phyloP scores from a whole-genome alignment of 2,329 filamentous ascomycete species.

The Hypoxylon sp. region DNA sequence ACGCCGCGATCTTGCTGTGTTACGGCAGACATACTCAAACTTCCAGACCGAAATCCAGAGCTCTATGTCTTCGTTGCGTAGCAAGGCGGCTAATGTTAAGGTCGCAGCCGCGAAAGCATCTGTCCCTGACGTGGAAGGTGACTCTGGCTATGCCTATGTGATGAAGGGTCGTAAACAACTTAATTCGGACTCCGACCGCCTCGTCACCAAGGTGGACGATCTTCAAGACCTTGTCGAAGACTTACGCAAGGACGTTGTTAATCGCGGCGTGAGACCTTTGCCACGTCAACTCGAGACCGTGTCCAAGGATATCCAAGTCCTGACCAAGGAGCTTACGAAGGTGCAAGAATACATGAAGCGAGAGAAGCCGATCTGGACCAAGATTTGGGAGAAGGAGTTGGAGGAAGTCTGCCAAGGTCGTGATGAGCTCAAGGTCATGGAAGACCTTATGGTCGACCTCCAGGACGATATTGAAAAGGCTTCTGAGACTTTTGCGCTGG shows the following conservation, averaged over 20 bases:
- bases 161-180: slow-evolving; percentile 89
- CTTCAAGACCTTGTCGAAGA: slow-evolving; percentile 98
- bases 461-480: slow-evolving; percentile 97
- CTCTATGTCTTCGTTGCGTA: slow-evolving; percentile 86
- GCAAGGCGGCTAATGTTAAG: slow-evolving; percentile 87
- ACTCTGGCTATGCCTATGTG: slow-evolving; percentile 88
- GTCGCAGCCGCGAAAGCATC: slow-evolving; percentile 77
- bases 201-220: slow-evolving; percentile 94
- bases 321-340: slow-evolving; percentile 90
- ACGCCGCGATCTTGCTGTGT: slow-evolving; percentile 88
- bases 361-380: slow-evolving; percentile 98
- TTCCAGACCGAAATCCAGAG: slow-evolving; percentile 90
- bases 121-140: slow-evolving; percentile 79
- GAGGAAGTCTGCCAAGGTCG: slow-evolving; percentile 96
- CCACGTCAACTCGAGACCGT: slow-evolving; percentile 91
- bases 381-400: slow-evolving; percentile 98
- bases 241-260: slow-evolving; percentile 95
- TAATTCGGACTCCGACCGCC: slow-evolving; percentile 86
- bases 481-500: slow-evolving; percentile 90
- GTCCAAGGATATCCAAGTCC: slow-evolving; percentile 85
- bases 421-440: slow-evolving; percentile 94
- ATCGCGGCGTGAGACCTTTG: slow-evolving; percentile 89
- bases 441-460: slow-evolving; percentile 92
- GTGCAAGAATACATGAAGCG: slow-evolving; percentile 92
- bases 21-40: slow-evolving; percentile 92